Evolutionary conservation across 805 yeast species (phyloP).

Genomic region (Metschnikowia corniflorae): DNA sequence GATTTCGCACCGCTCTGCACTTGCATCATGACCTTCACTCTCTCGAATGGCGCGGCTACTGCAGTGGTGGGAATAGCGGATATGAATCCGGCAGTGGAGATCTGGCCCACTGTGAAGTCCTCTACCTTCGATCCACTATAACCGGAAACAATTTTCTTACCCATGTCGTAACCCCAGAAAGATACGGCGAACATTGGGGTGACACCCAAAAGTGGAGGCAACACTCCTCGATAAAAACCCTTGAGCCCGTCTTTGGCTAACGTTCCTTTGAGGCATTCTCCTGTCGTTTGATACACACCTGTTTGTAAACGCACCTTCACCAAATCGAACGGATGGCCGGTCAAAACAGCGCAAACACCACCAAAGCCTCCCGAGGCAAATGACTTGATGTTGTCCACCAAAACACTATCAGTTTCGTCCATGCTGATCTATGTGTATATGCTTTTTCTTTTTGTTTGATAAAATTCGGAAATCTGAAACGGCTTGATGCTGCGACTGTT

Average conservation of each 20-base stretch:
- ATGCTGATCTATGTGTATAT: conserved; percentile 21
- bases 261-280: conserved; percentile 67
- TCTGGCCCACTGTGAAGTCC: conserved; percentile 59
- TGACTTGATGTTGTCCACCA: conserved; percentile 79
- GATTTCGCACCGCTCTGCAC: conserved; percentile 49
- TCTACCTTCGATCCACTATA: conserved; percentile 36
- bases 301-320: conserved; percentile 91
- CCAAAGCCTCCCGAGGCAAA: conserved; percentile 94
- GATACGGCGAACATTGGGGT: conserved; percentile 98
- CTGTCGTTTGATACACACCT: conserved; percentile 60
- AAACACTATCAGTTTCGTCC: conserved; percentile 45
- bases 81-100: conserved; percentile 88
- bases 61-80: conserved; percentile 93
- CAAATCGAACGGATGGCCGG: conserved; percentile 96
- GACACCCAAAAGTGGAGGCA: conserved; percentile 93
- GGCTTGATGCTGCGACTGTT: no score
- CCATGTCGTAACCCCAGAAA: conserved; percentile 97
- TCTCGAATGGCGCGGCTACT: conserved; percentile 96
- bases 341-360: conserved; percentile 90
- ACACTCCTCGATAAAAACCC: conserved; percentile 90
- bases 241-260: conserved; percentile 66
- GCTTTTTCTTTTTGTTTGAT: no score
- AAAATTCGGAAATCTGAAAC: no score
- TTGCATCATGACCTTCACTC: conserved; percentile 92
- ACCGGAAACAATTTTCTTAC: conserved; percentile 66